Evolutionary conservation across 495 filamentous ascomycete genomes (phyloP).

Genomic region (Talaromyces trachyspermus): DNA sequence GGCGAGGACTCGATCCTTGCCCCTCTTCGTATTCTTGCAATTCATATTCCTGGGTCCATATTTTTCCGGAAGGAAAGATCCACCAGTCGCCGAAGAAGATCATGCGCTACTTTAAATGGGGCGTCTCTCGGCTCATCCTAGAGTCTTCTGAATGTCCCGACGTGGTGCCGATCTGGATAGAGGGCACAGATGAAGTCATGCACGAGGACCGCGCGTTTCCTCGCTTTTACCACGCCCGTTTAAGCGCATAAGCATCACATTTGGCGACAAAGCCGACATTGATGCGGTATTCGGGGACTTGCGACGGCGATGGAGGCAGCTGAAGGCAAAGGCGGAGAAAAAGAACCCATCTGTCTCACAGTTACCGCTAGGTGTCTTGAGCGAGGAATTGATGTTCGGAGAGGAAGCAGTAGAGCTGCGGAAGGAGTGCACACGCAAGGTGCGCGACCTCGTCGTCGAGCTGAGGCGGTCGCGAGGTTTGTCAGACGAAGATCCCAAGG

Average conservation of each 20-base stretch:
- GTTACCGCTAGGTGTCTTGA: constrained; percentile 52
- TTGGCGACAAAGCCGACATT: constrained; percentile 47
- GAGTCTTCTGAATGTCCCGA: constrained; percentile 77
- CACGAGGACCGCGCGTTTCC: constrained; percentile 70
- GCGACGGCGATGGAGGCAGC: constrained; percentile 56
- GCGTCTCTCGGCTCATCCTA: constrained; percentile 78
- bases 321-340: constrained; percentile 44
- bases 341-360: constrained; percentile 20
- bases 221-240: constrained; percentile 73
- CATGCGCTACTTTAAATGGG: constrained; percentile 98
- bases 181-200: constrained; percentile 81
- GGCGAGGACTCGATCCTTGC: constrained; percentile 51
- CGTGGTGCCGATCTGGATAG: constrained; percentile 88
- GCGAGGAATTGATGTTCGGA: constrained; percentile 61
- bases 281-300: constrained; percentile 55
- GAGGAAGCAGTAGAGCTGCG: constrained; percentile 69
- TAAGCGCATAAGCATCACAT: constrained; percentile 64
- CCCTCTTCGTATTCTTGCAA: constrained; percentile 53
- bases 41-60: constrained; percentile 77
- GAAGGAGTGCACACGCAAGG: constrained; percentile 70
- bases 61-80: constrained; percentile 91
- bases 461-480: constrained; percentile 62
- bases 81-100: constrained; percentile 74
- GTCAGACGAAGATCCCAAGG: constrained; percentile 71
- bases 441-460: constrained; percentile 72